A percentile compares a stretch with the other conserved stretches of the same genome.
Conservation (phyloP, 306 rosid genomes). For the Quercus engelmannii region DNA sequence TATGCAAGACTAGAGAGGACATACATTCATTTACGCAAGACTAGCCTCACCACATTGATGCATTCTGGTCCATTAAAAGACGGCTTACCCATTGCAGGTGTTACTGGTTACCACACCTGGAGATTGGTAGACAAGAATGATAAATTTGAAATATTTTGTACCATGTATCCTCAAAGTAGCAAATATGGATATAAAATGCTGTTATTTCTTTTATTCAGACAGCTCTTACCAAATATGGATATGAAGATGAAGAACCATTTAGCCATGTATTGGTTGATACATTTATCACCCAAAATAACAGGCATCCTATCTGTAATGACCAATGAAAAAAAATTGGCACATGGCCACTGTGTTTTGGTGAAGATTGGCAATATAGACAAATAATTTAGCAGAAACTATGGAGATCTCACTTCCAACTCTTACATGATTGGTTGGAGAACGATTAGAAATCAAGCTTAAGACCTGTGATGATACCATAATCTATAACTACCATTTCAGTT, state of each 20-base stretch:
- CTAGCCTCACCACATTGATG: constrained; percentile 56
- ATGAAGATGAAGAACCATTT: constrained; percentile 45
- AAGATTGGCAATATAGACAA: background rate
- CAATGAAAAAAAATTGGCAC: constrained; percentile 12
- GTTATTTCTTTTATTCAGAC: constrained; percentile 1
- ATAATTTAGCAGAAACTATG: background rate
- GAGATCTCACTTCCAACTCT: constrained; percentile 1
- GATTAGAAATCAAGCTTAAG: background rate
- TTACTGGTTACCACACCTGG: constrained; percentile 81
- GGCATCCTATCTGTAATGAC: constrained; percentile 76
- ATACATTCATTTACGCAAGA: no score
- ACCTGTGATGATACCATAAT: background rate
- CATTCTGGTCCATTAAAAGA: constrained; percentile 88
- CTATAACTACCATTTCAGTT: background rate
- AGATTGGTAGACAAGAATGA: constrained; percentile 9
- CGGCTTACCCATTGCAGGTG: constrained; percentile 76
- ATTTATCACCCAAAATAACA: constrained; percentile 72
- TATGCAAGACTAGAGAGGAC: no score
- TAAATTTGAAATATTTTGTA: background rate
- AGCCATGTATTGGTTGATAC: constrained; percentile 69
- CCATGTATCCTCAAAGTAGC: background rate
- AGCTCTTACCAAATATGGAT: constrained; percentile 68
- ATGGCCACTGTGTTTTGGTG: constrained; percentile 14
- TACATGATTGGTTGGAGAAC: background rate
- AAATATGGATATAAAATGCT: background rate